phyloP scores from a whole-genome alignment of 768 basidiomycete genomes.

The Lenzites betulinus region DNA sequence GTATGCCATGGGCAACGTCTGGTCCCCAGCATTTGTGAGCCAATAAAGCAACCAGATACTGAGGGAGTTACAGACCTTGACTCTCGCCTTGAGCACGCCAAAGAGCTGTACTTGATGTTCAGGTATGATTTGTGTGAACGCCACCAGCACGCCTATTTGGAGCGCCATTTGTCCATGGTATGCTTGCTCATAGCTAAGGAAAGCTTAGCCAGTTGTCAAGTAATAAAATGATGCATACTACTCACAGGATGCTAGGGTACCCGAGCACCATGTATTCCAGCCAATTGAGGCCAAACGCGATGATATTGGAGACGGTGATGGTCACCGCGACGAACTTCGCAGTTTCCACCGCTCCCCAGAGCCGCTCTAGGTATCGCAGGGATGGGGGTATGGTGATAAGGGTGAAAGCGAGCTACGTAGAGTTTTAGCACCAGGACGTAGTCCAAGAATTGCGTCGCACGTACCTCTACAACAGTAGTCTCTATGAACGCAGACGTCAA shows the following conservation, averaged over 20 bases:
- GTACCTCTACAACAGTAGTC: conserved; percentile 78
- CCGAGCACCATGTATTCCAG: conserved; percentile 75
- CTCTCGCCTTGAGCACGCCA: conserved; percentile 79
- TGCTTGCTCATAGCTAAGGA: conserved; percentile 74
- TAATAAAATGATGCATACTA: conserved; percentile 15
- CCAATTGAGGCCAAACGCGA: conserved; percentile 88
- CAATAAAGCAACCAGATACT: too few relatives aligned
- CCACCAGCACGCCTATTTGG: conserved; percentile 87
- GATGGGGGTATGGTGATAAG: conserved; percentile 79
- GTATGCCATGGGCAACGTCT: conserved; percentile 95
- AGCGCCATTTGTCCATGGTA: conserved; percentile 95
- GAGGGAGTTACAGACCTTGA: conserved; percentile 76
- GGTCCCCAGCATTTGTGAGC: conserved; percentile 7
- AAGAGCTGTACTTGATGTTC: conserved; percentile 97
- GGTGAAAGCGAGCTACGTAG: conserved; percentile 69
- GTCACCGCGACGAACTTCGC: conserved; percentile 83
- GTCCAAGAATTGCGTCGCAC: conserved; percentile 28
- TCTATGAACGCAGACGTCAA: conserved; percentile 90
- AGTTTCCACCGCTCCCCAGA: conserved; percentile 90
- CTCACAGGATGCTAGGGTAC: conserved; percentile 79
- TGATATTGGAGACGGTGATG: conserved; percentile 81
- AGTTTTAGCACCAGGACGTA: conserved; percentile 11
- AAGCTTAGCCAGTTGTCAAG: neutral
- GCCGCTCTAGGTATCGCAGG: conserved; percentile 86
- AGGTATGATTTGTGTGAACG: conserved; percentile 96